Percentiles rank a stretch among this genome's conserved stretches.
These are phyloP conservation scores for Nakazawaea ernobii DNA, from an alignment of 805 yeast genomes.

Conservation along the genomic window DNA sequence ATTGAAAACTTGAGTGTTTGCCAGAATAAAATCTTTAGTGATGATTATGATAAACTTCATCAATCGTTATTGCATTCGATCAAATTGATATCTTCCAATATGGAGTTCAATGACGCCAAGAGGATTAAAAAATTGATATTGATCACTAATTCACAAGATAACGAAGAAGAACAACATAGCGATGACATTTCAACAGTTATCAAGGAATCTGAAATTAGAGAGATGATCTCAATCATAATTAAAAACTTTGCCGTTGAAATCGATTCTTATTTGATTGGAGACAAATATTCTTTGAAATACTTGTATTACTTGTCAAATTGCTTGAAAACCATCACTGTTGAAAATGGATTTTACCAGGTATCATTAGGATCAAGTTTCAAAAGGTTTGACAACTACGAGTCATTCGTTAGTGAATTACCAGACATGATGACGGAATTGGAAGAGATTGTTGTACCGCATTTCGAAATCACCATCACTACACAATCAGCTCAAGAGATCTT, in stretches of 20 bases:
- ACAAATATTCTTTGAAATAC: neutral
- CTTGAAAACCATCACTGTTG: neutral
- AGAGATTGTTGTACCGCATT: neutral
- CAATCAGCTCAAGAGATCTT: neutral
- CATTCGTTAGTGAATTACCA: neutral
- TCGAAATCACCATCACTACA: neutral
- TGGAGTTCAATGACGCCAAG: neutral
- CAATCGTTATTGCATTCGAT: neutral
- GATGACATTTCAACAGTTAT: too few relatives aligned
- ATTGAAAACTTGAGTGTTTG: neutral
- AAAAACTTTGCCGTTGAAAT: neutral
- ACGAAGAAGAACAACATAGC: neutral
- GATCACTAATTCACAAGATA: neutral
- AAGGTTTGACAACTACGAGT: neutral
- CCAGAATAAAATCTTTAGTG: neutral
- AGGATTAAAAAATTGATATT: slow-evolving; percentile 3
- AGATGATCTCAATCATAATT: neutral
- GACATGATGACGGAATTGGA: neutral
- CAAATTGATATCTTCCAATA: neutral
- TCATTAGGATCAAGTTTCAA: neutral
- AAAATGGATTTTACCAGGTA: neutral
- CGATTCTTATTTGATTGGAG: neutral
- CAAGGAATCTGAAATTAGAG: neutral
- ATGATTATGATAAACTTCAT: neutral
- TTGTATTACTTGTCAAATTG: slow-evolving; percentile 4